Evolutionary conservation across 2,329 filamentous ascomycete genomes (phyloP).

Genomic region (Aureobasidium uvarum): DNA sequence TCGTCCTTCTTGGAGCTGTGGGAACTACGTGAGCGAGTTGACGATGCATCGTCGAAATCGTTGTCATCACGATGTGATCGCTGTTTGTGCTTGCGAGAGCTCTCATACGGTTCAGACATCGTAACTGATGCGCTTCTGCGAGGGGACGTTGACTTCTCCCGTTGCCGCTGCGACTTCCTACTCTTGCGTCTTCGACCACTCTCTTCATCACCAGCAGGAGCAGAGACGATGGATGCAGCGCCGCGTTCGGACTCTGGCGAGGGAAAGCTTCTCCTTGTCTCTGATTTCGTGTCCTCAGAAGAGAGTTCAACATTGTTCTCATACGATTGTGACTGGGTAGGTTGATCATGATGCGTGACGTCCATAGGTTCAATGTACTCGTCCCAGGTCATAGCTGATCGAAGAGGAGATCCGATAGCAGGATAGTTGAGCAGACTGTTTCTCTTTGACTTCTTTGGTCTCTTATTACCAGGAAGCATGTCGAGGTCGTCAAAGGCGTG

Average conservation of each 20-base stretch:
- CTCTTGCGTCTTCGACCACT: conserved; percentile 39
- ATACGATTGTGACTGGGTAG: background rate
- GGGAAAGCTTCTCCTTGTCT: background rate
- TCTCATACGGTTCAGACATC: conserved; percentile 45
- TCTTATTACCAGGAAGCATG: conserved; percentile 40
- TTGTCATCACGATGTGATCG: conserved; percentile 43
- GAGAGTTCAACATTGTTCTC: background rate
- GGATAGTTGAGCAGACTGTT: conserved; percentile 45
- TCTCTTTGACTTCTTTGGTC: conserved; percentile 49
- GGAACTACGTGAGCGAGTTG: conserved; percentile 36
- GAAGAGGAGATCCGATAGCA: conserved; percentile 45
- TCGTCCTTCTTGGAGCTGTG: conserved; percentile 38
- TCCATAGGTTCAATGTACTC: conserved; percentile 42
- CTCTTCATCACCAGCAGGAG: conserved; percentile 35
- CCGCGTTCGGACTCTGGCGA: conserved; percentile 29
- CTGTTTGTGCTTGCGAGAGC: conserved; percentile 31
- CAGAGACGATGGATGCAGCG: conserved; percentile 34
- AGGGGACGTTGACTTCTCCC: conserved; percentile 32
- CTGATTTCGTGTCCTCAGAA: background rate
- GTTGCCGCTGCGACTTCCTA: conserved; percentile 37
- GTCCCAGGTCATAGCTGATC: conserved; percentile 47
- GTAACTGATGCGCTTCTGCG: conserved; percentile 43
- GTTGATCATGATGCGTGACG: background rate
- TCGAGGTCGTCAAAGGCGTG: conserved; percentile 40
- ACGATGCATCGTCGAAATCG: conserved; percentile 45